phyloP scores from a whole-genome alignment of 2,329 filamentous ascomycete genomes.

The Fusarium sp. region DNA sequence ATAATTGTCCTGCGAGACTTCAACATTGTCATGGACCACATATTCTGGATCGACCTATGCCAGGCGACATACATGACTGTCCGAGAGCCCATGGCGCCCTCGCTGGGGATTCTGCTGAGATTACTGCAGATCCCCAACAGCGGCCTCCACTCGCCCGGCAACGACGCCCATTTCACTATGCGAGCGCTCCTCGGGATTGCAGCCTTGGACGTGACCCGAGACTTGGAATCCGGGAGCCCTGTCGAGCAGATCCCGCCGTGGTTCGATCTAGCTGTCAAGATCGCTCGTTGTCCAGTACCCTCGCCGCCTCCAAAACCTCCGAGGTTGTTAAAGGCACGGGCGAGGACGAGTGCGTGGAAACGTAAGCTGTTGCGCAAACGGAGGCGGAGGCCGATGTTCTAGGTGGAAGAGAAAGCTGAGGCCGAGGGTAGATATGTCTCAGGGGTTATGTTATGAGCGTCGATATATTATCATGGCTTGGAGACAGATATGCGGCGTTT shows the following conservation, averaged over 20 bases:
- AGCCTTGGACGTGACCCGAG: slow-evolving; percentile 54
- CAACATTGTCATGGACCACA: background rate
- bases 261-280: slow-evolving; percentile 14
- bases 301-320: background rate
- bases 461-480: background rate
- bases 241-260: slow-evolving; percentile 5
- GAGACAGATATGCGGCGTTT: background rate
- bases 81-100: background rate
- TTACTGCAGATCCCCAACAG: slow-evolving; percentile 1
- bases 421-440: too few species aligned
- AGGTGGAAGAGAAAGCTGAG: background rate
- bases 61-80: slow-evolving; percentile 12
- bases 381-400: background rate
- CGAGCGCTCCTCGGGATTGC: slow-evolving; percentile 55
- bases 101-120: slow-evolving; percentile 2
- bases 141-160: slow-evolving; percentile 41
- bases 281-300: slow-evolving; percentile 16
- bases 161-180: slow-evolving; percentile 53
- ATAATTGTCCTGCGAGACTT: background rate
- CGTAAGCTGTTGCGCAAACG: too few species aligned
- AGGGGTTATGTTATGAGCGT: background rate
- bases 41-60: slow-evolving; percentile 13
- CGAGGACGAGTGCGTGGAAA: background rate
- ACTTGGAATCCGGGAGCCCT: background rate
- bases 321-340: background rate